A percentile compares a stretch with the other conserved stretches of the same genome.
phyloP scores from a whole-genome alignment of 164 flowering plant genomes.

The Vitis labrusca region DNA sequence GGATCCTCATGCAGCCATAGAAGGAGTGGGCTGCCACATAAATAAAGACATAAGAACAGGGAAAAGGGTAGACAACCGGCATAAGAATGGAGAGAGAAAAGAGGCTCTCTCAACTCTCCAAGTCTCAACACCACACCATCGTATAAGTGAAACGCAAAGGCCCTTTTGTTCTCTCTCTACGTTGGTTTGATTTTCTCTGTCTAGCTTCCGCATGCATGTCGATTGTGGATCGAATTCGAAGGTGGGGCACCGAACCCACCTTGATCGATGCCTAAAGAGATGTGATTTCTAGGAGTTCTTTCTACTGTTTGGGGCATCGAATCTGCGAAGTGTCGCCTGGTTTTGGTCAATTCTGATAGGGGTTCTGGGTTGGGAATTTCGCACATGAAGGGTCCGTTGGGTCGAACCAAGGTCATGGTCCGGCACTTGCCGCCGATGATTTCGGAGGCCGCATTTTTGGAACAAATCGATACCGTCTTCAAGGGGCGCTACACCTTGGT shows the following conservation, averaged over 20 bases:
- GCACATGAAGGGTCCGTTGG: constrained; percentile 54
- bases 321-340: neutral
- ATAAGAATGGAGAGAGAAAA: constrained; percentile 7
- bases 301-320: neutral
- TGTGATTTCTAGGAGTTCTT: constrained; percentile 14
- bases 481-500: constrained; percentile 69
- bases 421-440: constrained; percentile 88
- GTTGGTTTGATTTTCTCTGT: neutral
- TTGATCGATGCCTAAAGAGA: constrained; percentile 12
- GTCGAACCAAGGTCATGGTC: constrained; percentile 83
- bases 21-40: no score
- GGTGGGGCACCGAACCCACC: constrained; percentile 13
- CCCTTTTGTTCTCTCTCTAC: neutral
- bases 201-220: constrained; percentile 11
- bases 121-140: no score
- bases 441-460: constrained; percentile 55
- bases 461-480: constrained; percentile 67
- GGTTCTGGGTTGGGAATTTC: neutral
- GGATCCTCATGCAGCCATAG: no score
- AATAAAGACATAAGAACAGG: constrained; percentile 8
- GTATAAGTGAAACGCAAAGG: no score
- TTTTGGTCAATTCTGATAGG: neutral
- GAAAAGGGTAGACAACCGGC: no score
- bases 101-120: no score
- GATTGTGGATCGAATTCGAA: constrained; percentile 11